phyloP scores from a whole-genome alignment of 805 yeast species.

The Ogataea thermomethanolica region DNA sequence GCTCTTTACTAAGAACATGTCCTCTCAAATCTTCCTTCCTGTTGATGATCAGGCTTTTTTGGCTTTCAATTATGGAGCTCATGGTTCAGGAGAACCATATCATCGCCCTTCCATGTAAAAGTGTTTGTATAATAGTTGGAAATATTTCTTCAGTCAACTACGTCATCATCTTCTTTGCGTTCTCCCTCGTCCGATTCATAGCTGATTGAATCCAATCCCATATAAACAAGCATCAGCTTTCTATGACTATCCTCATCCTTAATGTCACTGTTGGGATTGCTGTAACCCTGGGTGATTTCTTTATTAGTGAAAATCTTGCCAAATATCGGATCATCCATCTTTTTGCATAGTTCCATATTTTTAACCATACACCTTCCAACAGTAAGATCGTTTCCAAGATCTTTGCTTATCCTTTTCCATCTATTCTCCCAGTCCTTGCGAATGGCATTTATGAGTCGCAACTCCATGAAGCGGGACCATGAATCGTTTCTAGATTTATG shows the following conservation, averaged over 20 bases:
- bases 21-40: conserved; percentile 5
- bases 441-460: conserved; percentile 30
- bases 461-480: conserved; percentile 36
- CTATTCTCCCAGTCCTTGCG: conserved; percentile 40
- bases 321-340: conserved; percentile 27
- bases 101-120: conserved; percentile 1
- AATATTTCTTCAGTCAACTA: neutral
- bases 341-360: conserved; percentile 31
- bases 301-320: conserved; percentile 27
- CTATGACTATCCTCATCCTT: conserved; percentile 33
- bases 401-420: conserved; percentile 37
- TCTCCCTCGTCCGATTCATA: conserved; percentile 31
- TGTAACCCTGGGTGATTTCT: conserved; percentile 27
- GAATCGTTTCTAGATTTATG: conserved; percentile 35
- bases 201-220: conserved; percentile 35
- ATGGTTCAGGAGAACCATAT: conserved; percentile 8
- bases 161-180: conserved; percentile 4
- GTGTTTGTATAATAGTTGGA: conserved; percentile 1
- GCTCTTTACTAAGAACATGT: conserved; percentile 1
- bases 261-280: conserved; percentile 27
- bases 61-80: conserved; percentile 4
- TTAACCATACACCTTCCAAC: conserved; percentile 32
- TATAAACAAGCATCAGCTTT: conserved; percentile 35
- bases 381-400: conserved; percentile 29
- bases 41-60: conserved; percentile 3